Evolutionary conservation across 169 alveolate genomes (phyloP).

Genomic region (Plasmodium yoelii): DNA sequence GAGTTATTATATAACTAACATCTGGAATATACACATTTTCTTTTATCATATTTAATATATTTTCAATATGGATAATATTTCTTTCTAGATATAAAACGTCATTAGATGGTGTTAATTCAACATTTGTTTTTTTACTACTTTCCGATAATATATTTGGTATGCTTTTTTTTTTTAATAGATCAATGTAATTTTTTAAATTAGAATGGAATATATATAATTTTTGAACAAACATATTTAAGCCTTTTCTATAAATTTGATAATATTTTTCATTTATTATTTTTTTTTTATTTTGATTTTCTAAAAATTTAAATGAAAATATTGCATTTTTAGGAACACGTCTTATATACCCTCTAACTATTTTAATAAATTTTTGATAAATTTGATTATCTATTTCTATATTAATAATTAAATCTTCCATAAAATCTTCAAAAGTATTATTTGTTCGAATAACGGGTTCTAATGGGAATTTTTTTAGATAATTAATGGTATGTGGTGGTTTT

Average conservation of each 20-base stretch:
- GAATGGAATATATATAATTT: background rate
- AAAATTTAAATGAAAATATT: constrained; percentile 8
- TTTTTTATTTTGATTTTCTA: background rate
- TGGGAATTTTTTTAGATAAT: background rate
- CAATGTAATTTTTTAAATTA: constrained; percentile 4
- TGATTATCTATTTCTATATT: constrained; percentile 30
- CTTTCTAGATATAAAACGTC: constrained; percentile 10
- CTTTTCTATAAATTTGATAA: background rate
- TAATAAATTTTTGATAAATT: constrained; percentile 9
- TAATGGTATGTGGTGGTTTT: constrained; percentile 26
- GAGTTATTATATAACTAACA: constrained; percentile 20
- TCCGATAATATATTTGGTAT: background rate
- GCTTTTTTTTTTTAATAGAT: background rate
- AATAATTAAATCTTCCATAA: constrained; percentile 1
- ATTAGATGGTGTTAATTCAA: background rate
- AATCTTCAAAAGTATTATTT: constrained; percentile 7
- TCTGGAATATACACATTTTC: background rate
- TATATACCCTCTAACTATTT: background rate
- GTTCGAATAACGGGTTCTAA: background rate
- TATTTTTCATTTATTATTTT: constrained; percentile 15
- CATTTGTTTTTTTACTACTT: background rate
- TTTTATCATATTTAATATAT: background rate
- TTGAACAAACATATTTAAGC: background rate
- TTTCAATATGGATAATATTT: constrained; percentile 20
- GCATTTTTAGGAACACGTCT: background rate